These are phyloP conservation scores for Pythium dissimile DNA, from an alignment of 352 stramenopile species.

Conservation along the genomic window DNA sequence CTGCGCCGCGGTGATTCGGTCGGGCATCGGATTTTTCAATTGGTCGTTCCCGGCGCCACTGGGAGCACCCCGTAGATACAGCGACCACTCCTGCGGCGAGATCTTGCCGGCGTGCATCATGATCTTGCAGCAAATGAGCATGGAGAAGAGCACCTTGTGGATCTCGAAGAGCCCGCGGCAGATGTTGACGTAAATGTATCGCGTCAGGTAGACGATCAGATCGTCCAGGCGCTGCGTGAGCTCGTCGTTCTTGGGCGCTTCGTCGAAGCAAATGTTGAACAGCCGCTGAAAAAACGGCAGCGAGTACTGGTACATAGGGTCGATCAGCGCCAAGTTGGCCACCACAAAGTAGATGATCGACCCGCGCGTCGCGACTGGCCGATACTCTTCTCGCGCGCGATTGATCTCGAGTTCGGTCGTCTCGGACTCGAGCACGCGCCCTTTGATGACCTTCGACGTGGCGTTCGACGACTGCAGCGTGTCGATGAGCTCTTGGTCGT, in stretches of 20 bases:
- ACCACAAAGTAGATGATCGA: slow-evolving; percentile 96
- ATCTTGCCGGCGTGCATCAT: slow-evolving; percentile 79
- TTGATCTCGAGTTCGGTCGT: slow-evolving; percentile 91
- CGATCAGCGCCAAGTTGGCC: slow-evolving; percentile 87
- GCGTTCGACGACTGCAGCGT: slow-evolving; percentile 85
- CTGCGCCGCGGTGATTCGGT: slow-evolving; percentile 66
- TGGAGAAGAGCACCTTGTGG: slow-evolving; percentile 93
- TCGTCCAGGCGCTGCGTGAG: slow-evolving; percentile 66
- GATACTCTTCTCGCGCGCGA: slow-evolving; percentile 85
- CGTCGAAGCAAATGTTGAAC: slow-evolving; percentile 91
- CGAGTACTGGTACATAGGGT: slow-evolving; percentile 97
- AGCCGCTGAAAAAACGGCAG: slow-evolving; percentile 91
- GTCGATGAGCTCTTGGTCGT: slow-evolving; percentile 90
- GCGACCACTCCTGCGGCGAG: slow-evolving; percentile 75
- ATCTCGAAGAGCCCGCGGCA: slow-evolving; percentile 92
- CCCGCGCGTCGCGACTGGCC: slow-evolving; percentile 86
- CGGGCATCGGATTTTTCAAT: slow-evolving; percentile 55
- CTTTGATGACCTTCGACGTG: slow-evolving; percentile 83
- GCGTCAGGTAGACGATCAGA: slow-evolving; percentile 89
- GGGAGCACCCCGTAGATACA: slow-evolving; percentile 78
- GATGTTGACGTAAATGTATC: slow-evolving; percentile 93
- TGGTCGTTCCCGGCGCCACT: slow-evolving; percentile 20
- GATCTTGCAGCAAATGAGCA: slow-evolving; percentile 95
- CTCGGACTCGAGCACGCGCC: slow-evolving; percentile 90
- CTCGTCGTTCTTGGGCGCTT: slow-evolving; percentile 48